Evolutionary conservation across 2,329 filamentous ascomycete genomes (phyloP), one percentile per base, ranked within the genome.

Genomic region (Exophiala sp.): DNA sequence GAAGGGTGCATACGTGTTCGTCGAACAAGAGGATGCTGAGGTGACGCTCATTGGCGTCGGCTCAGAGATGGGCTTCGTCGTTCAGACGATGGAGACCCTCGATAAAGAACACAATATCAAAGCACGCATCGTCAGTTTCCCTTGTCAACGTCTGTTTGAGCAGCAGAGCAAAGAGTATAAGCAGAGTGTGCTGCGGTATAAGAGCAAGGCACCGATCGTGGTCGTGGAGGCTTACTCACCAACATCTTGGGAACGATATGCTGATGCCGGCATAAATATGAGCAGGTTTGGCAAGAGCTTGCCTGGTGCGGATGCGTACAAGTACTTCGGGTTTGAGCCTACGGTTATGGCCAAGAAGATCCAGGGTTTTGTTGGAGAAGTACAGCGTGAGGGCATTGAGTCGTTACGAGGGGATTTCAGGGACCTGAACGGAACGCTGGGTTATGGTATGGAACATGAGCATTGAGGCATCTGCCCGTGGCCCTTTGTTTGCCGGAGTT

Each of bases 181-280:
- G 56, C 69, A 69, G 3, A 59, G 67, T 1, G 72, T 75, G 6
- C 64, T 78, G 35, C 64, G 58, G 43, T 60, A 65, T 8, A 65
- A 69, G 40, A 59, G 61, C 2, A 67, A 66, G 7, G 63, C 68
- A 12, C 72, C 73, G 0, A 62, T 66, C 2, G 71, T 79, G 1
- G 72, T 75, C 0, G 74, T 79, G 14, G 76, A 79, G 65, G 70
- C 76, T 1, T 79, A 75, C 57, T 68, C 72, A 1, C 67, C 71
- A 0, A 72, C 72, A 35, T 75, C 75, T 1, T 79, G 76, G 76
- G 77, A 78, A 61, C 63, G 76, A 6, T 79, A 77, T 59, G 75
- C 76, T 0, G 71, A 78, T 63, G 77, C 76, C 0, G 72, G 69
- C 1, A 68, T 74, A 35, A 71, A 69, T 40, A 72, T 79, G 68